These are phyloP conservation scores for Blepharisma stoltei DNA, from an alignment of 73 alveolate species.

Conservation along the genomic window DNA sequence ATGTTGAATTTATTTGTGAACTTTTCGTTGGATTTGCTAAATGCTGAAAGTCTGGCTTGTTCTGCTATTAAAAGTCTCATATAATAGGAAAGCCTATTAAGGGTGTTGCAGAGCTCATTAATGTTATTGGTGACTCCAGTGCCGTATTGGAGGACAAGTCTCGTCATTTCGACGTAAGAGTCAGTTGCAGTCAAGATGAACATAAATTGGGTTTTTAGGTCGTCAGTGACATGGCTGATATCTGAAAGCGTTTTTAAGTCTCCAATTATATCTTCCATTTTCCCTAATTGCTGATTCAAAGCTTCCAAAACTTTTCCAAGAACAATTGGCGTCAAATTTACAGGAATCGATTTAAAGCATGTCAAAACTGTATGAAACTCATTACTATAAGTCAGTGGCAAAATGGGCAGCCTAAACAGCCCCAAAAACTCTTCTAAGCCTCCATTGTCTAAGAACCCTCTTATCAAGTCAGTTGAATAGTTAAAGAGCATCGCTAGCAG, in stretches of 20 bases:
- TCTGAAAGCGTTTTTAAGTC: not conserved
- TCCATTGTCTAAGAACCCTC: not conserved
- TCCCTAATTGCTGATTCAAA: not conserved
- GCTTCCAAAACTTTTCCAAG: not conserved
- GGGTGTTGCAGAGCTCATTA: not conserved
- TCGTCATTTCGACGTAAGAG: not conserved
- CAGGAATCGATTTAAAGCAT: not conserved
- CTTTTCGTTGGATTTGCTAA: not conserved
- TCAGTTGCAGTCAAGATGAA: not conserved
- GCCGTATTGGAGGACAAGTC: not conserved
- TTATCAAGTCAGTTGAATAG: not conserved
- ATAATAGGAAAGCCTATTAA: not conserved
- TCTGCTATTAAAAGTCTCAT: conserved; percentile 1
- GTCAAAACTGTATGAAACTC: not conserved
- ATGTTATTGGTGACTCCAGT: not conserved
- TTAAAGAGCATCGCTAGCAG: not conserved
- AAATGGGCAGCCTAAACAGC: not conserved
- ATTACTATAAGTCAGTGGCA: not conserved
- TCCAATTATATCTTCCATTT: not conserved
- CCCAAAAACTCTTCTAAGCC: not conserved
- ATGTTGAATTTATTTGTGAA: not conserved
- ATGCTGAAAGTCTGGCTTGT: conserved; percentile 17
- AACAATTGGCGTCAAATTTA: not conserved
- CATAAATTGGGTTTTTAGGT: not conserved
- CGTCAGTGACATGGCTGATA: not conserved